Evolutionary conservation across 768 basidiomycete genomes (phyloP).

Genomic region (Kwoniella mangroviensis): DNA sequence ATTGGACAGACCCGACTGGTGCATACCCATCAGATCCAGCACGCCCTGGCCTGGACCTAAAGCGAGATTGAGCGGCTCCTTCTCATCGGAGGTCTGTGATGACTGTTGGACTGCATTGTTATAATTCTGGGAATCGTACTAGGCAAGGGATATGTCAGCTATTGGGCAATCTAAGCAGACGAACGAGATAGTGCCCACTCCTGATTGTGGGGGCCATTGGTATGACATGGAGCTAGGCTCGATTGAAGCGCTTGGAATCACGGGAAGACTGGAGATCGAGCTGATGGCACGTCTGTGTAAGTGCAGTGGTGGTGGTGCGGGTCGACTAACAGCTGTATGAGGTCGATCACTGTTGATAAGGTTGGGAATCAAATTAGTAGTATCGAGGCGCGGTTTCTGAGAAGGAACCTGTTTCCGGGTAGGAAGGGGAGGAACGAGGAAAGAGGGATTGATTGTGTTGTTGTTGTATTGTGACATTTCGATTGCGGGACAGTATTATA

Average conservation of each 20-base stretch:
- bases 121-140: conserved; percentile 20
- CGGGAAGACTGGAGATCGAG: conserved; percentile 24
- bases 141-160: neutral
- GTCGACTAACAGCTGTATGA: conserved; percentile 14
- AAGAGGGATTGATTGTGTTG: conserved; percentile 8
- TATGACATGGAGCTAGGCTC: conserved; percentile 24
- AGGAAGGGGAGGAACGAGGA: conserved; percentile 10
- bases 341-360: conserved; percentile 1
- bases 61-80: conserved; percentile 8
- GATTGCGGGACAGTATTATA: neutral
- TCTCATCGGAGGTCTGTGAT: conserved; percentile 19
- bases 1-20: conserved; percentile 5
- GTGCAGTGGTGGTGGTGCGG: conserved; percentile 6
- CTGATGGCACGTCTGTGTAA: conserved; percentile 4
- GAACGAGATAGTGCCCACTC: conserved; percentile 6
- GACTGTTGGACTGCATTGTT: neutral
- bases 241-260: conserved; percentile 23
- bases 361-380: neutral
- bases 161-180: neutral
- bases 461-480: conserved; percentile 4
- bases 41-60: conserved; percentile 22
- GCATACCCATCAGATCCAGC: conserved; percentile 27
- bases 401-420: conserved; percentile 16
- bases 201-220: conserved; percentile 17
- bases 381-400: conserved; percentile 5